phyloP scores from a whole-genome alignment of 1,139 yeast species.

The Pneumocystis canis region DNA sequence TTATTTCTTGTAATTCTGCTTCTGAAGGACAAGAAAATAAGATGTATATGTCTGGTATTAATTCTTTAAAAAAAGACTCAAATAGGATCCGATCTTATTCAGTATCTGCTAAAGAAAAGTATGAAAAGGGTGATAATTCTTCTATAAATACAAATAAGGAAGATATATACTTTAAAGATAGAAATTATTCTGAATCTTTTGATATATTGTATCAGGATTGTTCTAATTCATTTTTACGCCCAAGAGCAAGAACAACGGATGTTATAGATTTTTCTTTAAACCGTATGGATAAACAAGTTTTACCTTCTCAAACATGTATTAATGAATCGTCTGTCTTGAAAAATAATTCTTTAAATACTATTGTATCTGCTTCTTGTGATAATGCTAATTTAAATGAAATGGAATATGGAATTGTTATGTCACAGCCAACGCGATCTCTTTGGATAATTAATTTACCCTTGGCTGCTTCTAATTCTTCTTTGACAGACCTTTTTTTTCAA shows the following conservation, averaged over 20 bases:
- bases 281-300: slow-evolving; percentile 8
- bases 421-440: slow-evolving; percentile 51
- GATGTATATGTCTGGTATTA: slow-evolving; percentile 19
- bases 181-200: not conserved
- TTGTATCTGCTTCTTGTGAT: not conserved
- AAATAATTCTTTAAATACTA: not conserved
- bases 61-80: slow-evolving; percentile 24
- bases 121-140: slow-evolving; percentile 14
- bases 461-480: slow-evolving; percentile 30
- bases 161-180: not conserved
- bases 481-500: slow-evolving; percentile 33
- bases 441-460: slow-evolving; percentile 66
- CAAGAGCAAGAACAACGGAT: slow-evolving; percentile 11
- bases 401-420: not conserved
- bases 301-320: slow-evolving; percentile 2
- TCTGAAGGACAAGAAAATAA: slow-evolving; percentile 1
- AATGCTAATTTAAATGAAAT: not conserved
- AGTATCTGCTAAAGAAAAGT: slow-evolving; percentile 20
- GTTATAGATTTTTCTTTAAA: slow-evolving; percentile 8
- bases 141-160: not conserved
- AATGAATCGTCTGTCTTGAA: not conserved
- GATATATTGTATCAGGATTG: slow-evolving; percentile 1
- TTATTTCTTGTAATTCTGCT: slow-evolving; percentile 1
- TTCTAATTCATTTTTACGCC: slow-evolving; percentile 13
- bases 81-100: slow-evolving; percentile 28